These are phyloP conservation scores for Sarocladiaceae sp. DNA, from an alignment of 2,329 filamentous ascomycete species.

Conservation along the genomic window DNA sequence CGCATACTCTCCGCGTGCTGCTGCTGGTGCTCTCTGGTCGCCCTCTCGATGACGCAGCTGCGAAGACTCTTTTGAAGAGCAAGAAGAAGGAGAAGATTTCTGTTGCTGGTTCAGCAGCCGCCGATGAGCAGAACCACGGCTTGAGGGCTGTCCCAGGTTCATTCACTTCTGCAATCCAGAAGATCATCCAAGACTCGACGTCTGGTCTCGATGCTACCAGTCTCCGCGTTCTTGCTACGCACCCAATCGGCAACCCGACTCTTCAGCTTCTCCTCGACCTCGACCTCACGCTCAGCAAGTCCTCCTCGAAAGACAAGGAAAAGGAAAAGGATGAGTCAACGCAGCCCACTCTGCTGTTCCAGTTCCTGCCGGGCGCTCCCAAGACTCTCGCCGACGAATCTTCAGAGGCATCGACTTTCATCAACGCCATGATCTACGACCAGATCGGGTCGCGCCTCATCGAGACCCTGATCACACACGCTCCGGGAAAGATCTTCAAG, in stretches of 20 bases:
- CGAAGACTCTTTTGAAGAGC: slow-evolving; percentile 75
- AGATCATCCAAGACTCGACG: slow-evolving; percentile 74
- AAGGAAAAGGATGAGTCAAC: slow-evolving; percentile 24
- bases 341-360: slow-evolving; percentile 57
- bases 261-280: slow-evolving; percentile 86
- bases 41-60: slow-evolving; percentile 63
- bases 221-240: slow-evolving; percentile 75
- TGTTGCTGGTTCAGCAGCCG: slow-evolving; percentile 47
- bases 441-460: slow-evolving; percentile 82
- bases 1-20: slow-evolving; percentile 81
- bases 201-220: slow-evolving; percentile 70
- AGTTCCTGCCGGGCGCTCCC: slow-evolving; percentile 70
- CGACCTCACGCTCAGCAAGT: slow-evolving; percentile 68
- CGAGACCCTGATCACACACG: slow-evolving; percentile 74
- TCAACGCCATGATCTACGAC: slow-evolving; percentile 85
- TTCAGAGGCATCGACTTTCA: slow-evolving; percentile 67
- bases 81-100: slow-evolving; percentile 84
- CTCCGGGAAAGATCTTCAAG: slow-evolving; percentile 88
- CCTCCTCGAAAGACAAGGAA: slow-evolving; percentile 27
- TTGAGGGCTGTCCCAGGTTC: slow-evolving; percentile 65
- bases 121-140: slow-evolving; percentile 37
- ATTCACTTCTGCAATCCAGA: slow-evolving; percentile 70
- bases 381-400: slow-evolving; percentile 64
- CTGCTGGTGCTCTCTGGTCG: slow-evolving; percentile 80
- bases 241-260: slow-evolving; percentile 86